Evolutionary conservation across 106 monocot species (phyloP).

Genomic region (Agapanthus africanus): DNA sequence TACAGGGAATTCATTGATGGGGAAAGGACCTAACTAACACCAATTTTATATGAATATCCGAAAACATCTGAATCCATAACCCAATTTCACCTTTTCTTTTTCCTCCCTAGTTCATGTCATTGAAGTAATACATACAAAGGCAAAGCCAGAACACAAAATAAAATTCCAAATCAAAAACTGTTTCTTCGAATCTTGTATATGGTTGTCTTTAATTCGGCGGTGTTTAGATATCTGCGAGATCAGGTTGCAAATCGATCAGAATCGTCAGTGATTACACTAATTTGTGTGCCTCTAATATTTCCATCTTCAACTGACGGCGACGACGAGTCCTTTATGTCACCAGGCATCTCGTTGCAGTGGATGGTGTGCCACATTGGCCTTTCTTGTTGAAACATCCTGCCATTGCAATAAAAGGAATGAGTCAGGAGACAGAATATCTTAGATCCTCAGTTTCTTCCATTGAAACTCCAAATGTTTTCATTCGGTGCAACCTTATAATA

Average conservation of each 20-base stretch:
- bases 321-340: background rate
- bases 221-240: no score
- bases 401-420: background rate
- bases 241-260: conserved; percentile 11
- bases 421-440: background rate
- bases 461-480: no score
- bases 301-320: background rate
- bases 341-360: conserved; percentile 60
- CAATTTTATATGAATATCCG: no score
- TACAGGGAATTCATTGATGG: no score
- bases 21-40: no score
- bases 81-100: background rate
- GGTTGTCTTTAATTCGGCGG: background rate
- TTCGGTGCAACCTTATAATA: no score
- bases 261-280: conserved; percentile 9
- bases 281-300: background rate
- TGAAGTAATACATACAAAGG: conserved; percentile 2
- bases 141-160: background rate
- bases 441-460: background rate
- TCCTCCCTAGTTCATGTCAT: background rate
- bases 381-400: conserved; percentile 84
- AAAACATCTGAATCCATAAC: background rate
- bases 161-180: background rate
- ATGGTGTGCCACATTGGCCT: conserved; percentile 53
- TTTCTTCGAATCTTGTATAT: background rate